Evolutionary conservation across 2,329 filamentous ascomycete species (phyloP), one percentile per base, ranked within the genome.

Genomic region (Lasiodiplodia sp.): DNA sequence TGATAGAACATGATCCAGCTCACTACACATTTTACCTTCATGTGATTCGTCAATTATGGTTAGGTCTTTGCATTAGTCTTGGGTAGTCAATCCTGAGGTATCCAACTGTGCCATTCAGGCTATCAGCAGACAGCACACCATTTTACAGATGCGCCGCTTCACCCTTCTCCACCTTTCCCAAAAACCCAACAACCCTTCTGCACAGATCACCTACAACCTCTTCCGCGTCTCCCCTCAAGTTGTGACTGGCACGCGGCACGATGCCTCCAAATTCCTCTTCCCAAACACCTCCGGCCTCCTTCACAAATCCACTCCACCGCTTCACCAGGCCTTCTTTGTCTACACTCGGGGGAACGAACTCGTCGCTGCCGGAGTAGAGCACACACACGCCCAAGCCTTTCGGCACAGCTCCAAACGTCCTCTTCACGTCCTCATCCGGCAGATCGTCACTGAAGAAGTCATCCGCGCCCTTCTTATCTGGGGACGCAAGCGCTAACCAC

Each of bases 391-490:
- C 80, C 14, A 68, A 73, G 14, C 44, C 38, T 31, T 8, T 71
- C 68, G 65, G 86, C 81, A 67, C 93, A 82, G 62, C 81, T 81
- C 89, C 86, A 86, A 95, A 97, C n/a, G 90, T 90, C 16, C 77
- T 77, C 28, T 79, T 75, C 7, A 94, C 81, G 21, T 84, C 82
- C 38, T 86, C 83, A 52, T 88, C 85, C 0, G 82, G 78, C n/a
- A 96, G 81, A 75, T 96, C 92, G 2, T 88, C 89, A n/a, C 91
- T 94, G 81, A 97, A 97, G 75, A 92, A 93, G 77, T 97, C 94
- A 77, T 97, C 94, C 69, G 92, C 91, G 11, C 90, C 91, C 5
- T 88, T 84, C 63, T 83, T 79, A 57, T 83, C 81, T 0, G 87
- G 87, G 25, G 84, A 86, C 0, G 85, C 81, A 7, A 92, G 79